phyloP scores from a whole-genome alignment of 148 eudicot genomes.

The Rhododendron simsii region DNA sequence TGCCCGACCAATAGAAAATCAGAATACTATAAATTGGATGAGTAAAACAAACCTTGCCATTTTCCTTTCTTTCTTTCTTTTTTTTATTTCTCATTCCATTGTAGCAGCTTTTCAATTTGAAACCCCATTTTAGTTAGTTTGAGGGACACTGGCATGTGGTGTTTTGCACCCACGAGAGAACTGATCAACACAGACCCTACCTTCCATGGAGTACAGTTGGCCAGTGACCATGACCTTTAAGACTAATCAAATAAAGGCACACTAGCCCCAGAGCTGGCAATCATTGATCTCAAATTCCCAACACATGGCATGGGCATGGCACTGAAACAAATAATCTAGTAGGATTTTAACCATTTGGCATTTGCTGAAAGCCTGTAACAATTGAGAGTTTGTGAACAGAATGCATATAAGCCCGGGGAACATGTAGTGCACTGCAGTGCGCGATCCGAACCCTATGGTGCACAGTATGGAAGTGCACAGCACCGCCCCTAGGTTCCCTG shows the following conservation, averaged over 20 bases:
- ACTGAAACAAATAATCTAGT: neutral
- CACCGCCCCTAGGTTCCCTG: no score
- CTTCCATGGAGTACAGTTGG: conserved; percentile 1
- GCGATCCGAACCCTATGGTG: no score
- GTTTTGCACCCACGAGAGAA: neutral
- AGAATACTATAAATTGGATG: neutral
- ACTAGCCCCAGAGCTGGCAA: neutral
- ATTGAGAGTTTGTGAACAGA: neutral
- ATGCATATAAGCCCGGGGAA: no score
- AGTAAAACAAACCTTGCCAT: neutral
- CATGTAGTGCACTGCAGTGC: neutral
- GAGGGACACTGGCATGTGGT: neutral
- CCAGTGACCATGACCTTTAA: neutral
- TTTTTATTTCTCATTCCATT: neutral
- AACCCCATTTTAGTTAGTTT: neutral
- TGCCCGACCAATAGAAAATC: neutral
- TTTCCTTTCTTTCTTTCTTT: neutral
- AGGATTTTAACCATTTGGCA: neutral
- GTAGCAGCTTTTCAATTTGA: neutral
- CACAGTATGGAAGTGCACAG: no score
- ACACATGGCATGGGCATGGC: neutral
- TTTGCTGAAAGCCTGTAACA: neutral
- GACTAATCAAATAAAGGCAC: neutral
- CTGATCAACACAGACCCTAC: neutral
- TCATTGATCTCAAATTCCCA: neutral